Conservation (phyloP, 257 asterid genomes). For the Ligustrum vulgare region DNA sequence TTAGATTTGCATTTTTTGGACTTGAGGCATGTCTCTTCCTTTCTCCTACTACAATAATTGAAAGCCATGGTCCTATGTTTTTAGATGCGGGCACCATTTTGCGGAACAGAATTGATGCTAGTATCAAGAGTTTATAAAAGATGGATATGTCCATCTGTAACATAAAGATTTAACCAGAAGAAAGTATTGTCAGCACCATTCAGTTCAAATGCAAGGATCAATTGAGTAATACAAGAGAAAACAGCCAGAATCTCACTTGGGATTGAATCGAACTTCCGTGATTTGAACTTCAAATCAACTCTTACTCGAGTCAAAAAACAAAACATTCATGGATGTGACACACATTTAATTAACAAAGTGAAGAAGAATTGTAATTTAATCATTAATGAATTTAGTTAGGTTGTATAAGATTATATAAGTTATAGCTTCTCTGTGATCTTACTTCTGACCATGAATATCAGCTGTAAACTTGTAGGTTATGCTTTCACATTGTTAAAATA, state of each 20-base stretch:
- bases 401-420: not conserved
- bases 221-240: not conserved
- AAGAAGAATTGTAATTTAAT: not conserved
- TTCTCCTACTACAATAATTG: not conserved
- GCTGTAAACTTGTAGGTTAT: not conserved
- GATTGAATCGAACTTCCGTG: not conserved
- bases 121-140: not conserved
- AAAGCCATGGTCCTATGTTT: not conserved
- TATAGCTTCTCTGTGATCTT: not conserved
- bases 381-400: not conserved
- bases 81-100: not conserved
- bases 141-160: not conserved
- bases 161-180: not conserved
- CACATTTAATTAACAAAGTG: not conserved
- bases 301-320: not conserved
- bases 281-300: not conserved
- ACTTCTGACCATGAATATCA: not conserved
- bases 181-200: not conserved
- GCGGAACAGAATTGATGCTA: not conserved
- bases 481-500: not conserved
- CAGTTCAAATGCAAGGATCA: conserved; percentile 25
- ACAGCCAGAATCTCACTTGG: not conserved
- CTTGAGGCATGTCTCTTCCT: not conserved
- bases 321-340: not conserved
- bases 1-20: not conserved